Evolutionary conservation across 2,329 filamentous ascomycete genomes (phyloP).

Genomic region (Trichoderma koningii): DNA sequence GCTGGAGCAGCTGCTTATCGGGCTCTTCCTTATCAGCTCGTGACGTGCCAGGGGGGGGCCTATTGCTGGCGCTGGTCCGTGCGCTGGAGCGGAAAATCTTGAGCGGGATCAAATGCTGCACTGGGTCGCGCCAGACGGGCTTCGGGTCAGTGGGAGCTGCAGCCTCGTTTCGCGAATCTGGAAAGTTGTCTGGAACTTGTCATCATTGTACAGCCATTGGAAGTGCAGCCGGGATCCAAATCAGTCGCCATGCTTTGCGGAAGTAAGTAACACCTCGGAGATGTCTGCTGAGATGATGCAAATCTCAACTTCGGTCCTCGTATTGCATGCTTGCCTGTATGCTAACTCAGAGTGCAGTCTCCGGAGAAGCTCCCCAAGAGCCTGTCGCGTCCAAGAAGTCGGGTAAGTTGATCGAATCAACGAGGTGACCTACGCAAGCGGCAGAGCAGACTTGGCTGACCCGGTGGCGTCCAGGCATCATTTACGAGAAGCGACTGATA

Average conservation of each 20-base stretch:
- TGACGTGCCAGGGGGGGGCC: slow-evolving; percentile 1
- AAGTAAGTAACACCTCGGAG: too few species aligned
- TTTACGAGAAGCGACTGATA: slow-evolving; percentile 94
- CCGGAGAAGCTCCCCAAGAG: slow-evolving; percentile 91
- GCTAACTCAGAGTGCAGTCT: slow-evolving; percentile 61
- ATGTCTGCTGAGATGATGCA: accelerated
- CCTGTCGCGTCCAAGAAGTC: slow-evolving; percentile 95
- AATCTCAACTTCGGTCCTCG: too few species aligned
- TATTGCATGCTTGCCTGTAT: not conserved
- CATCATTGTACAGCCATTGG: slow-evolving; percentile 36
- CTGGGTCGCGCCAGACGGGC: slow-evolving; percentile 18
- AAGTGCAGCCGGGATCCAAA: slow-evolving; percentile 34
- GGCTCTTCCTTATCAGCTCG: slow-evolving; percentile 23
- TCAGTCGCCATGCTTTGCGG: slow-evolving; percentile 50
- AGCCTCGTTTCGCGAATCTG: slow-evolving; percentile 13
- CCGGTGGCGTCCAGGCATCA: slow-evolving; percentile 60
- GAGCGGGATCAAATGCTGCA: slow-evolving; percentile 26
- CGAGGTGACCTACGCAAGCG: not conserved
- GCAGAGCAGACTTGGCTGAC: not conserved
- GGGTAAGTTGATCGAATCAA: slow-evolving; percentile 57
- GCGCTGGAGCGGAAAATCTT: slow-evolving; percentile 33
- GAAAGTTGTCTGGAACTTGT: slow-evolving; percentile 3
- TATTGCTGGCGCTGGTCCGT: slow-evolving; percentile 12
- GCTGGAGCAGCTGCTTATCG: slow-evolving; percentile 32
- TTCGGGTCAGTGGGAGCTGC: not conserved